These are phyloP conservation scores for Somion occarium DNA, from an alignment of 1,284 basidiomycete genomes.

Conservation along the genomic window DNA sequence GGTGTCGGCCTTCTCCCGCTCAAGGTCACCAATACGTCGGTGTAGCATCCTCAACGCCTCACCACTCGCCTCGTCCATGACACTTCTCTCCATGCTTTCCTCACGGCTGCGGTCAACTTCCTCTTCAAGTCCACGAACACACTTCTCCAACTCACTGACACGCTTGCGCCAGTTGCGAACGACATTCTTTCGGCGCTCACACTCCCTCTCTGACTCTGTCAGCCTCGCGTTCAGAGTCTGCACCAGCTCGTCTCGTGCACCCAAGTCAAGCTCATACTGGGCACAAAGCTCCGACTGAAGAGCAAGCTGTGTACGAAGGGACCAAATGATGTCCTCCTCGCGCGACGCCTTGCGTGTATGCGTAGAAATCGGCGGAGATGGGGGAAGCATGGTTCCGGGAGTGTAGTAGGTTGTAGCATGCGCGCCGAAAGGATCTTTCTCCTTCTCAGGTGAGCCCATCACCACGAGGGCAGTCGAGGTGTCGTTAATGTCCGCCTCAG, in stretches of 20 bases:
- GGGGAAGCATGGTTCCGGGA: constrained; percentile 63
- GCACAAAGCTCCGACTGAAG: constrained; percentile 64
- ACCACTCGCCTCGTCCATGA: constrained; percentile 75
- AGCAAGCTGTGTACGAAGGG: constrained; percentile 65
- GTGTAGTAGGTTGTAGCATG: constrained; percentile 74
- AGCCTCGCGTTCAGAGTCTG: constrained; percentile 52
- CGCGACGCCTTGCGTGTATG: constrained; percentile 60
- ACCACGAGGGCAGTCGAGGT: constrained; percentile 44
- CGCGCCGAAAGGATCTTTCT: constrained; percentile 68
- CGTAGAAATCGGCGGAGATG: constrained; percentile 50
- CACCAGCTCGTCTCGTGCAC: constrained; percentile 65
- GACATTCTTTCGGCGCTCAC: constrained; percentile 46
- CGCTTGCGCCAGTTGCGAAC: constrained; percentile 67
- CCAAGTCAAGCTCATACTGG: constrained; percentile 70
- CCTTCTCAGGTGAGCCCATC: constrained; percentile 32
- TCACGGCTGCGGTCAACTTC: constrained; percentile 64
- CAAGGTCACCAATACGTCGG: constrained; percentile 52
- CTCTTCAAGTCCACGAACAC: constrained; percentile 59
- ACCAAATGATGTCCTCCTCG: constrained; percentile 65
- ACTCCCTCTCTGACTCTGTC: constrained; percentile 52
- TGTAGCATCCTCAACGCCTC: constrained; percentile 67
- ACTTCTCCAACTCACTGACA: constrained; percentile 62
- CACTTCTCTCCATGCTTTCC: constrained; percentile 64
- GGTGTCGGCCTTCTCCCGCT: constrained; percentile 52
- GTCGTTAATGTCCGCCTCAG: constrained; percentile 61